Conservation (phyloP, 495 filamentous ascomycete species). For the Friedmanniomyces simplex region DNA sequence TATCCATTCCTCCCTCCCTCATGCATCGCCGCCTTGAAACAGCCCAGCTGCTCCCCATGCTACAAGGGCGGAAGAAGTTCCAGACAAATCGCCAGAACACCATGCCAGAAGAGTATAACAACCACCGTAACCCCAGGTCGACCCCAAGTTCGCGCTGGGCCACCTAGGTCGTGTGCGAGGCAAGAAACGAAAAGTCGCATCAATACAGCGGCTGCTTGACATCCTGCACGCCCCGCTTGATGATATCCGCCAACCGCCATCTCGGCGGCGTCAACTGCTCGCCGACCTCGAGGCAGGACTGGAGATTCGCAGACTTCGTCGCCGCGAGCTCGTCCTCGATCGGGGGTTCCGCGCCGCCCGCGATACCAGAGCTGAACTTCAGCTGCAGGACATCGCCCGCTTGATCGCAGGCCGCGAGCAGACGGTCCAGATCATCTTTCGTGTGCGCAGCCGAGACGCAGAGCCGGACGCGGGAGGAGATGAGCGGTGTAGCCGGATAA, state of each 20-base stretch:
- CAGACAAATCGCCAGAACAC: background rate
- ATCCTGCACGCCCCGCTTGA: constrained; percentile 69
- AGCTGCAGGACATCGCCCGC: constrained; percentile 85
- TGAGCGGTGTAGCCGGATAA: constrained; percentile 93
- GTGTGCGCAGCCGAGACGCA: constrained; percentile 94
- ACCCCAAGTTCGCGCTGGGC: background rate
- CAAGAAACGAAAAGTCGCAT: background rate
- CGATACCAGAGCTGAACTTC: constrained; percentile 90
- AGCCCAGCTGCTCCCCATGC: background rate
- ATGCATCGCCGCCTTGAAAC: background rate
- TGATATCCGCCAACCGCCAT: constrained; percentile 72
- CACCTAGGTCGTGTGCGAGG: background rate
- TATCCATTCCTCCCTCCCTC: background rate
- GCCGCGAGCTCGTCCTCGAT: constrained; percentile 51
- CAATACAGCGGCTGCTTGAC: constrained; percentile 52
- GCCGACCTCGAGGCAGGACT: constrained; percentile 42
- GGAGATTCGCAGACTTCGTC: constrained; percentile 55
- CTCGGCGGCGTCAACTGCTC: constrained; percentile 54
- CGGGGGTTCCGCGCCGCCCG: constrained; percentile 65
- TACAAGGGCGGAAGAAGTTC: background rate
- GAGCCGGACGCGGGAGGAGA: constrained; percentile 87
- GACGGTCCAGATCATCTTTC: constrained; percentile 91
- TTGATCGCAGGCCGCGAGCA: constrained; percentile 83
- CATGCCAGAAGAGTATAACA: background rate
- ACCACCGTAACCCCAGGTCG: background rate